phyloP scores from a whole-genome alignment of 139 green algal species.

The Haematococcus sp. region DNA sequence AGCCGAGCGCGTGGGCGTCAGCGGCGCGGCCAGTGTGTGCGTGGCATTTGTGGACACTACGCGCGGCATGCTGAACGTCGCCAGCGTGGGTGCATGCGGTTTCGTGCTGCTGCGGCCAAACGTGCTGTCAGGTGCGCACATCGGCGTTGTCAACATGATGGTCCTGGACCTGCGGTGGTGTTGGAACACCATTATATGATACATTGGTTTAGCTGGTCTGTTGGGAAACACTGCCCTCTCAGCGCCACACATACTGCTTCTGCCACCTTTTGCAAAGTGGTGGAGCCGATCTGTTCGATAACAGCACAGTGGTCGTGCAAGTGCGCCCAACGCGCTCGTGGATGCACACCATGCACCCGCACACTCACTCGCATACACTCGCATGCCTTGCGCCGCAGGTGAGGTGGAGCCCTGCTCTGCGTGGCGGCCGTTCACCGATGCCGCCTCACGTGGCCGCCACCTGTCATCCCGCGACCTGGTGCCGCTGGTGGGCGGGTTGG shows the following conservation, averaged over 20 bases:
- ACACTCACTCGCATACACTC: too few relatives aligned
- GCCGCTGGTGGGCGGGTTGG: constrained; percentile 1
- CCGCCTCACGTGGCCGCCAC: background rate
- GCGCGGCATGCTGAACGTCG: background rate
- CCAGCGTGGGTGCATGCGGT: constrained; percentile 1
- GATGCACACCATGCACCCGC: too few relatives aligned
- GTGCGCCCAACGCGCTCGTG: too few relatives aligned
- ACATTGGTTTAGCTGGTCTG: too few relatives aligned
- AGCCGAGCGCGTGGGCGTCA: constrained; percentile 1
- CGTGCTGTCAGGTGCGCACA: background rate
- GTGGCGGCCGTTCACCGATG: constrained; percentile 8
- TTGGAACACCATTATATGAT: too few relatives aligned
- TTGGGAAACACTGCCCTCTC: too few relatives aligned
- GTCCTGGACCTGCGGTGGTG: background rate
- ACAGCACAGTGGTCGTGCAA: too few relatives aligned
- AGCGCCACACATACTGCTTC: too few relatives aligned
- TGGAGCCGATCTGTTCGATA: too few relatives aligned
- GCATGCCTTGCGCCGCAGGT: background rate
- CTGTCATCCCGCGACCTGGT: background rate
- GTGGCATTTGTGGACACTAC: background rate
- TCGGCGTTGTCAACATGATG: background rate
- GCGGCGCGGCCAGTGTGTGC: background rate
- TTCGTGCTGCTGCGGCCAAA: constrained; percentile 15
- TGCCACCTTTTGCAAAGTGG: too few relatives aligned
- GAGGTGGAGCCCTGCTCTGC: constrained; percentile 7